Conservation (phyloP, 2,329 filamentous ascomycete genomes). For the Coniochaeta sp. region DNA sequence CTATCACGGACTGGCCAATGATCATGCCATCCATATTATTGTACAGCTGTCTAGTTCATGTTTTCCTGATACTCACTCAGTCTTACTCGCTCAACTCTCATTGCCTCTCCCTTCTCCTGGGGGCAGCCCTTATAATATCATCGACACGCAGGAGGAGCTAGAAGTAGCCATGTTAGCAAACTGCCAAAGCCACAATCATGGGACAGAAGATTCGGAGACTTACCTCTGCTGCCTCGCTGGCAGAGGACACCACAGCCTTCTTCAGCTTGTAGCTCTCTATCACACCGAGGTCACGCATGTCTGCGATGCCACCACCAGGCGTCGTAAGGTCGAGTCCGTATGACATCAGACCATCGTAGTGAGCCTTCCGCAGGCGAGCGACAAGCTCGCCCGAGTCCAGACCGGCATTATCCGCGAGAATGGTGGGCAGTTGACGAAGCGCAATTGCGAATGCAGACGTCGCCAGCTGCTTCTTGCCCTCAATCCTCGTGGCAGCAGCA, state of each 20-base stretch:
- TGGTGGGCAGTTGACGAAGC: slow-evolving; percentile 88
- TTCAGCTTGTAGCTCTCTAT: slow-evolving; percentile 99
- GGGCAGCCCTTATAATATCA: slow-evolving; percentile 94
- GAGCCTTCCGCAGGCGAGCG: slow-evolving; percentile 81
- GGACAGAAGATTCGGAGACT: slow-evolving; percentile 28
- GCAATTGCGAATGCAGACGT: slow-evolving; percentile 86
- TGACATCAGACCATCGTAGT: slow-evolving; percentile 89
- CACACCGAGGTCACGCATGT: slow-evolving; percentile 93
- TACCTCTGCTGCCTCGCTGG: slow-evolving; percentile 94
- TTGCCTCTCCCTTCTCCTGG: slow-evolving; percentile 66
- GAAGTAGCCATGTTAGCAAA: slow-evolving; percentile 14
- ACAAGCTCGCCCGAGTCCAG: slow-evolving; percentile 93
- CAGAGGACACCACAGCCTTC: slow-evolving; percentile 92
- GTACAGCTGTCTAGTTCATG: slow-evolving; percentile 2
- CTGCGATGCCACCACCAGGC: slow-evolving; percentile 84
- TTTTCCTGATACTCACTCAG: neutral
- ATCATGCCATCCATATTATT: neutral
- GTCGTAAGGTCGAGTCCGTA: slow-evolving; percentile 85
- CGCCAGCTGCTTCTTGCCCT: slow-evolving; percentile 93
- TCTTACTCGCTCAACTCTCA: slow-evolving; percentile 1
- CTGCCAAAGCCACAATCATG: neutral
- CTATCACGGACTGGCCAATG: neutral
- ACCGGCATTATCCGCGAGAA: slow-evolving; percentile 94
- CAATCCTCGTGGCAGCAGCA: slow-evolving; percentile 83
- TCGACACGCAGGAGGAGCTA: slow-evolving; percentile 88